Evolutionary conservation across 148 eudicot species (phyloP).

Genomic region (Vaccinium vitisidaea): DNA sequence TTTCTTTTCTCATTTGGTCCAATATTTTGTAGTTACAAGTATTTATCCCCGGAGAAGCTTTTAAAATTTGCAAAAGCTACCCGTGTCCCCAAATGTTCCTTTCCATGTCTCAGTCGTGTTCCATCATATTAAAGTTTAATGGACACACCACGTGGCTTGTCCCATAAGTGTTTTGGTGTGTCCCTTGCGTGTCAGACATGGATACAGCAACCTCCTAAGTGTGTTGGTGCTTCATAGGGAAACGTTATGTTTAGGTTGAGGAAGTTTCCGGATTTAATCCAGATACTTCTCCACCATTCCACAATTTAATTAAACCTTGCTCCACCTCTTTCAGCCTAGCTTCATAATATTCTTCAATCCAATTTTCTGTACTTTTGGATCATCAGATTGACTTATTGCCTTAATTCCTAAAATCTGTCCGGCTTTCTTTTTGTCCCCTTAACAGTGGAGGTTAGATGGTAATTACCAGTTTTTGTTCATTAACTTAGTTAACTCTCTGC

Average conservation of each 20-base stretch:
- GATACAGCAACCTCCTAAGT: background rate
- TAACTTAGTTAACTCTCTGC: background rate
- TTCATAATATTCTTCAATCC: background rate
- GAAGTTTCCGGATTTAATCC: background rate
- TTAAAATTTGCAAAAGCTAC: background rate
- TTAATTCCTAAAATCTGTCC: background rate
- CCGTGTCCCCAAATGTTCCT: background rate
- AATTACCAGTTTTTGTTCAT: constrained; percentile 1
- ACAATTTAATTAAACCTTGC: background rate
- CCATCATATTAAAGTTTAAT: background rate
- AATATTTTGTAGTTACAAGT: background rate
- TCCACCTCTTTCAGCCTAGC: background rate
- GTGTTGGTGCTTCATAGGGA: background rate
- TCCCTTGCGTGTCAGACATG: background rate
- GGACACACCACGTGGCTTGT: background rate
- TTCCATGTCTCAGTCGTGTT: background rate
- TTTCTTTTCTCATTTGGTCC: background rate
- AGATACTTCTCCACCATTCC: background rate
- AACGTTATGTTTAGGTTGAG: background rate
- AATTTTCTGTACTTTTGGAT: background rate
- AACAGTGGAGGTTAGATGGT: background rate
- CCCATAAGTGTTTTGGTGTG: background rate
- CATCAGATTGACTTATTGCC: background rate
- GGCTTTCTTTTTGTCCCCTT: background rate
- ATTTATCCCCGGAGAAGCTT: background rate